Conservation (phyloP, 768 basidiomycete genomes). For the Termitomyces sp. region DNA sequence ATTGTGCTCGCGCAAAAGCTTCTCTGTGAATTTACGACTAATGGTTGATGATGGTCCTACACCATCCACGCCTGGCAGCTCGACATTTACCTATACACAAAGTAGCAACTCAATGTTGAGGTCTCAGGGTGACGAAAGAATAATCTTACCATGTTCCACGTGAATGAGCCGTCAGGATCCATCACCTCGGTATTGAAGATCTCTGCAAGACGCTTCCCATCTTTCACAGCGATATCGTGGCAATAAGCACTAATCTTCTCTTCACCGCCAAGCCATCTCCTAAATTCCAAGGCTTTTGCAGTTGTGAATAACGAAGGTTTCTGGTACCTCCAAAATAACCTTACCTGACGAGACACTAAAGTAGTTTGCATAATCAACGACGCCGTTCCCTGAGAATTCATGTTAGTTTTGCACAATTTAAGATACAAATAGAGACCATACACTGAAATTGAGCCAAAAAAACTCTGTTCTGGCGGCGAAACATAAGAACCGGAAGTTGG, state of each 20-base stretch:
- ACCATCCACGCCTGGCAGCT: not conserved
- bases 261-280: slow-evolving; percentile 80
- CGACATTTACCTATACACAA: too few species aligned
- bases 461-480: slow-evolving; percentile 33
- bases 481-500: slow-evolving; percentile 52
- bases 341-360: slow-evolving; percentile 50
- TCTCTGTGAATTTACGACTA: slow-evolving; percentile 21
- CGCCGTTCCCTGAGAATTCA: slow-evolving; percentile 46
- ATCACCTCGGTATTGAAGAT: slow-evolving; percentile 62
- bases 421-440: slow-evolving; percentile 6
- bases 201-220: slow-evolving; percentile 60
- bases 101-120: slow-evolving; percentile 37
- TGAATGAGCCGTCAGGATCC: slow-evolving; percentile 61
- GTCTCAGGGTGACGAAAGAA: too few species aligned
- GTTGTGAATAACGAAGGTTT: not conserved
- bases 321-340: not conserved
- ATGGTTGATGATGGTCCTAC: slow-evolving; percentile 20
- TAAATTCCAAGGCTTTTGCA: slow-evolving; percentile 65
- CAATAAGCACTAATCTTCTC: slow-evolving; percentile 72
- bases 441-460: slow-evolving; percentile 45
- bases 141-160: slow-evolving; percentile 79
- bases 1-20: slow-evolving; percentile 31
- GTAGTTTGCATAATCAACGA: slow-evolving; percentile 45
- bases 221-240: slow-evolving; percentile 63
- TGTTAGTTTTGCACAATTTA: not conserved